A percentile compares a stretch with the other conserved stretches of the same genome.
phyloP scores from a whole-genome alignment of 1,139 yeast genomes.

The Hemisphaericaspora xylanilytica region DNA sequence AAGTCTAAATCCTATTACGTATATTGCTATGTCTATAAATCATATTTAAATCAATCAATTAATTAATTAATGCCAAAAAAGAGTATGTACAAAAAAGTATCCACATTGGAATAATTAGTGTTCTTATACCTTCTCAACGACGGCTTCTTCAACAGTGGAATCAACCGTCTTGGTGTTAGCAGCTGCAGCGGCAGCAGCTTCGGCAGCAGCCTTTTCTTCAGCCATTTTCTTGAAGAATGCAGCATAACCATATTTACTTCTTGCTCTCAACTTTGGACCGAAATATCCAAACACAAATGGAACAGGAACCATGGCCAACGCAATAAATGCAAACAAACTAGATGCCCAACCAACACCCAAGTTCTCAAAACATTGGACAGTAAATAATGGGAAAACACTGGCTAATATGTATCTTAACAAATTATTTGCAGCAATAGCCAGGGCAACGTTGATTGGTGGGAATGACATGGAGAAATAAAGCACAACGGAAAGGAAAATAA shows the following conservation, averaged over 20 bases:
- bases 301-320: conserved; percentile 34
- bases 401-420: conserved; percentile 67
- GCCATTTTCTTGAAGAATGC: conserved; percentile 41
- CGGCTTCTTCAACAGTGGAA: conserved; percentile 5
- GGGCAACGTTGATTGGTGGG: conserved; percentile 73
- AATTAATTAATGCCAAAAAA: too few relatives aligned
- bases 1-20: too few relatives aligned
- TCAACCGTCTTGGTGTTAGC: neutral
- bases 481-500: conserved; percentile 71
- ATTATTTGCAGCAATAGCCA: conserved; percentile 79
- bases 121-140: conserved; percentile 10
- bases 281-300: conserved; percentile 49
- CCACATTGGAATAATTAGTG: too few relatives aligned
- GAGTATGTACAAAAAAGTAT: too few relatives aligned
- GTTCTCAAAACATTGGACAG: conserved; percentile 42
- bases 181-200: conserved; percentile 8
- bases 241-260: conserved; percentile 57
- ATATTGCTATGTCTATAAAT: too few relatives aligned
- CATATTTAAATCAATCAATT: too few relatives aligned
- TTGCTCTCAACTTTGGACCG: conserved; percentile 56
- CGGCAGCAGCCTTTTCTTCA: conserved; percentile 20
- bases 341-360: conserved; percentile 41
- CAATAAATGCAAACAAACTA: conserved; percentile 34
- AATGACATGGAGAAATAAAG: conserved; percentile 70
- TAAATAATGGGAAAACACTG: conserved; percentile 51